Percentiles rank a stretch among this genome's conserved stretches.
Conservation (phyloP, 2,329 filamentous ascomycete genomes). For the Calonectria pseudoturangicola region DNA sequence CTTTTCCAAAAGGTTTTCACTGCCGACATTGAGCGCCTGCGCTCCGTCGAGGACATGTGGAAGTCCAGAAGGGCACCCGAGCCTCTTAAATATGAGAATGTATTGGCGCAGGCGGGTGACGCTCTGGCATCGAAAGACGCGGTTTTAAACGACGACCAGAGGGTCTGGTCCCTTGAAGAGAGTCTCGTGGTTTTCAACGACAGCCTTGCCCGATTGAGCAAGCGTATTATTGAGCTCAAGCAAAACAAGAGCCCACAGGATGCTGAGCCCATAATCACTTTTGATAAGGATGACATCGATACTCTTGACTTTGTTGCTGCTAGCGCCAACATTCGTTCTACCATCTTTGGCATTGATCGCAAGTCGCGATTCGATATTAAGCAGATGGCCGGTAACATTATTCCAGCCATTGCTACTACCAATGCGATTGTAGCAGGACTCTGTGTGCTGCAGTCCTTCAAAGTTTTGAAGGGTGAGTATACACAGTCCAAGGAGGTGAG, state of each 20-base stretch:
- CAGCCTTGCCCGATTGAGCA: conserved; percentile 85
- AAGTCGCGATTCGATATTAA: conserved; percentile 98
- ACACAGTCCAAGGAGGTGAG: conserved; percentile 83
- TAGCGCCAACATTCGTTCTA: conserved; percentile 90
- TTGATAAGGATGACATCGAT: conserved; percentile 98
- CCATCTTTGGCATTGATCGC: conserved; percentile 89
- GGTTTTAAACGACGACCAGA: conserved; percentile 80
- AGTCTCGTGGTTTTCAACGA: conserved; percentile 91
- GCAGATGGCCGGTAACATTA: conserved; percentile 99
- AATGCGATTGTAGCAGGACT: conserved; percentile 97
- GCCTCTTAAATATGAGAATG: conserved; percentile 79
- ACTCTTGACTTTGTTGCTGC: conserved; percentile 96
- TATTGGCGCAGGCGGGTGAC: conserved; percentile 72
- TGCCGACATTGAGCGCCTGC: conserved; percentile 86
- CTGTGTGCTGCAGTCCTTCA: conserved; percentile 94
- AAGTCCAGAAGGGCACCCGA: conserved; percentile 85
- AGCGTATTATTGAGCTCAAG: conserved; percentile 81
- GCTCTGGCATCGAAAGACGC: conserved; percentile 72
- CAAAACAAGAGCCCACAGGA: conserved; percentile 66
- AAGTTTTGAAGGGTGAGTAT: conserved; percentile 85
- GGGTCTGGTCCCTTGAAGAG: conserved; percentile 86
- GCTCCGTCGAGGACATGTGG: conserved; percentile 97
- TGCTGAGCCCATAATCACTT: conserved; percentile 81
- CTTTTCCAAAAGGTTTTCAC: conserved; percentile 96
- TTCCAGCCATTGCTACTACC: conserved; percentile 97